These are phyloP conservation scores for Boletus bicolor DNA, from an alignment of 768 basidiomycete species.

Conservation along the genomic window DNA sequence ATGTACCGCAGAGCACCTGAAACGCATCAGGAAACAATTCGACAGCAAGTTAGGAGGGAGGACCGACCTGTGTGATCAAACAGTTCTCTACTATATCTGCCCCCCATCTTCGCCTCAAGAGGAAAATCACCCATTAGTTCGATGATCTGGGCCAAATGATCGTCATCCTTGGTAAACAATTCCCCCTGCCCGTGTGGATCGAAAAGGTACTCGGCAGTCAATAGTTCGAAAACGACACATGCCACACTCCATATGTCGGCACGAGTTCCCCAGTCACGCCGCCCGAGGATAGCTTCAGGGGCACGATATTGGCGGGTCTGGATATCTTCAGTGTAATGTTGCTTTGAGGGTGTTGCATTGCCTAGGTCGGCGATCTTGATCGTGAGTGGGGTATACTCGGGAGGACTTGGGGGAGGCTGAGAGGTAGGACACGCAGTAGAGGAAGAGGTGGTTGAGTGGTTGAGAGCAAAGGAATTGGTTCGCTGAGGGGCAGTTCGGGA, in stretches of 20 bases:
- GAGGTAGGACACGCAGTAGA: conserved; percentile 22
- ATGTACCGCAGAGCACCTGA: conserved; percentile 71
- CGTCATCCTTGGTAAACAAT: conserved; percentile 88
- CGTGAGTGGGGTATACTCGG: conserved; percentile 48
- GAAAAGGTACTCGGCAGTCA: conserved; percentile 90
- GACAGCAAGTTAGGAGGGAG: background rate
- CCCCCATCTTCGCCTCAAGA: conserved; percentile 72
- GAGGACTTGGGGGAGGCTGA: conserved; percentile 22
- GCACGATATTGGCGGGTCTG: conserved; percentile 95
- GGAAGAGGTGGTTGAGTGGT: conserved; percentile 15
- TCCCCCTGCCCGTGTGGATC: conserved; percentile 82
- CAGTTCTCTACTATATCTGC: conserved; percentile 79
- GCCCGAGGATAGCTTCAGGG: conserved; percentile 91
- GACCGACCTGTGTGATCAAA: conserved; percentile 69
- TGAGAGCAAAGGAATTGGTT: conserved; percentile 20
- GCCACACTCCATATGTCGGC: conserved; percentile 92
- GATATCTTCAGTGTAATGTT: conserved; percentile 92
- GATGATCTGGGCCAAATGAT: conserved; percentile 93
- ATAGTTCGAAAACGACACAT: conserved; percentile 86
- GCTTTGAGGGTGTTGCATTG: conserved; percentile 87
- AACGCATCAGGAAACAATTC: conserved; percentile 5
- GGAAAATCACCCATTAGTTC: conserved; percentile 84
- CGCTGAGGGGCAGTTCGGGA: conserved; percentile 58
- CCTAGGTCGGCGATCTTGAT: conserved; percentile 95
- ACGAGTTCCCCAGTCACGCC: conserved; percentile 79